Evolutionary conservation across 441 rosid species (phyloP), one percentile per base, ranked within the genome.

Genomic region (Francoa sonchifolia): DNA sequence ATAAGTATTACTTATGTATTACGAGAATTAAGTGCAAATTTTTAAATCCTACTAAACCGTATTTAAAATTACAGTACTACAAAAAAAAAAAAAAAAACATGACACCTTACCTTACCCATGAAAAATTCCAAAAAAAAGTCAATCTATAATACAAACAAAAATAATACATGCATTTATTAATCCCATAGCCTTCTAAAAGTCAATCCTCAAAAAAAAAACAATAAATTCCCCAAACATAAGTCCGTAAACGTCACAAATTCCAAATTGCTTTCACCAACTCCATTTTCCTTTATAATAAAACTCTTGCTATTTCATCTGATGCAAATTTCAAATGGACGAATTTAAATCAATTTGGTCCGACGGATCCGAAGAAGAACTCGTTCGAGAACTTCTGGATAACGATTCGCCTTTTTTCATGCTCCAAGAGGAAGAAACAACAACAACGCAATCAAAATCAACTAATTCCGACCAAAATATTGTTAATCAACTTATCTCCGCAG

Each of bases 401-500:
- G 50, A 48, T 4, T 48, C 55, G 15, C 45, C 55, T 19, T 21
- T 73, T 59, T 63, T 68, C 53, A 5, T 61, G 33, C 17, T 44
- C 6, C 63, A 64, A 0, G 47, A 36, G 13, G 12, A 35, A 29
- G 45, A 31, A 9, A 13, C 41, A n/a, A 20, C 19, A 6, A 9
- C 39, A 9, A 8, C 14, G 13, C 8, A 6, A 3, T 19, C 21
- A 3, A 15, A 8, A 30, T 20, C 50, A 2, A 36, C 33, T 26
- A 3, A 27, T 37, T 15, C 65, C 0, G 39, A 40, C 14, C 63
- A 76, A 30, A 63, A 57, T 23, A 27, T 52, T 23, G 29, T 61
- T 12, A 68, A 63, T 45, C 39, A 39, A 23, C 61, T 68, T 44
- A 32, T 61, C 16, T 65, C 82, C 17, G 48, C 39, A 2, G 54